Evolutionary conservation across 805 yeast genomes (phyloP), one percentile per base, ranked within the genome.

Genomic region (Candida adriatica): DNA sequence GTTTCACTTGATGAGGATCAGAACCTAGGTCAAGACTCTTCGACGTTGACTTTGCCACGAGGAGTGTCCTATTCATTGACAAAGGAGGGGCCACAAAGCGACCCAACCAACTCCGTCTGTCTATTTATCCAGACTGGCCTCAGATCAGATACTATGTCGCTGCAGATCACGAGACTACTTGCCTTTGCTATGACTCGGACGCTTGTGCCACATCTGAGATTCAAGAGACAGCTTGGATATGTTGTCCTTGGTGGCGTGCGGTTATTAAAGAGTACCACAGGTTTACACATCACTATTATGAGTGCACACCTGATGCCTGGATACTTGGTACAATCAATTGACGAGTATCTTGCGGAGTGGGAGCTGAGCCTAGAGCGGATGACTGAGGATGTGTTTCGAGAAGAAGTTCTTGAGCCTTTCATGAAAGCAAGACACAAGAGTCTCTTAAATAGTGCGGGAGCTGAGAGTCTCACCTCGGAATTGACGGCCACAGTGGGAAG

Each of bases 141-240:
- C 10, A 53, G 79, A 31, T 45, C 46, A 3, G 64, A 69, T 42
- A 26, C 29, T 0, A 29, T 38, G 6, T 43, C 48, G 1, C 54
- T 61, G 26, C 49, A 74, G 0, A 34, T 75, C 34, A 66, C 80
- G 0, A 58, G 57, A 14, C 48, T 80, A 5, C 41, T 70, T 1
- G 64, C 72, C 1, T 70, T 61, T 47, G 30, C 70, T n/a, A 43
- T 79, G 42, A 59, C 73, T 0, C 40, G 60, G 6, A 54, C 64
- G 1, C 56, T 73, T 13, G 52, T 59, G 1, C 56, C 65, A 3
- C 75, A 70, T 28, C 51, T 80, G 13, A 55, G 88, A 38, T 64
- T 63, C 13, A 68, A 66, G 42, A 66, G 64, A 36, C 81, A 75
- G 40, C 51, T 81, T 33, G 88, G 85, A 0, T 81, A 81, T 47